Evolutionary conservation across 2,329 filamentous ascomycete species (phyloP).

Genomic region (Geosmithia putterillii): DNA sequence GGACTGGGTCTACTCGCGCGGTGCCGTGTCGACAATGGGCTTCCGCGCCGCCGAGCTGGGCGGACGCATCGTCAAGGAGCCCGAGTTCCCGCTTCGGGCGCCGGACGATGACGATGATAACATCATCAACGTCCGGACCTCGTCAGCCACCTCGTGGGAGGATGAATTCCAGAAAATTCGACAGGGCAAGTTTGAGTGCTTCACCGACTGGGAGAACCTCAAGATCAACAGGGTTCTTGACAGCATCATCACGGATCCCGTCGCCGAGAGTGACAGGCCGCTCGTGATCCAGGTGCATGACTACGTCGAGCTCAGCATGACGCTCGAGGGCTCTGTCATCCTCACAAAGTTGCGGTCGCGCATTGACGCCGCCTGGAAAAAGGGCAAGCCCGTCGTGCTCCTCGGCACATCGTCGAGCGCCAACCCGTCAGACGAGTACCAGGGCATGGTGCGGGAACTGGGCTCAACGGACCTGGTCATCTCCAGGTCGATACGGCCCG

Average conservation of each 20-base stretch:
- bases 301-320: conserved; percentile 63
- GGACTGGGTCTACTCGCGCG: conserved; percentile 32
- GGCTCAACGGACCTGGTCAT: conserved; percentile 27
- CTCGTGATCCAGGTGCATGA: conserved; percentile 73
- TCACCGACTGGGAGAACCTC: conserved; percentile 45
- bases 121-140: conserved; percentile 14
- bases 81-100: conserved; percentile 19
- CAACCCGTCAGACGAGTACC: conserved; percentile 30
- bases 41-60: conserved; percentile 43
- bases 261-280: conserved; percentile 13
- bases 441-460: conserved; percentile 23
- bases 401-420: conserved; percentile 62
- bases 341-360: conserved; percentile 57
- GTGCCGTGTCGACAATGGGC: conserved; percentile 39
- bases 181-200: conserved; percentile 21
- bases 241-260: conserved; percentile 31
- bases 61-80: conserved; percentile 36
- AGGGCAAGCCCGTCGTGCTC: conserved; percentile 61
- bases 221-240: conserved; percentile 48
- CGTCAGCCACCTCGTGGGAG: conserved; percentile 17
- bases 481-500: conserved; percentile 19
- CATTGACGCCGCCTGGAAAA: conserved; percentile 58
- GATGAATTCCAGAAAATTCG: conserved; percentile 31
- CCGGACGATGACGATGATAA: conserved; percentile 20
- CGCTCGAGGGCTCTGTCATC: conserved; percentile 56